These are phyloP conservation scores for Crithidia acanthocephali DNA, from an alignment of 208 protist species.

Conservation along the genomic window DNA sequence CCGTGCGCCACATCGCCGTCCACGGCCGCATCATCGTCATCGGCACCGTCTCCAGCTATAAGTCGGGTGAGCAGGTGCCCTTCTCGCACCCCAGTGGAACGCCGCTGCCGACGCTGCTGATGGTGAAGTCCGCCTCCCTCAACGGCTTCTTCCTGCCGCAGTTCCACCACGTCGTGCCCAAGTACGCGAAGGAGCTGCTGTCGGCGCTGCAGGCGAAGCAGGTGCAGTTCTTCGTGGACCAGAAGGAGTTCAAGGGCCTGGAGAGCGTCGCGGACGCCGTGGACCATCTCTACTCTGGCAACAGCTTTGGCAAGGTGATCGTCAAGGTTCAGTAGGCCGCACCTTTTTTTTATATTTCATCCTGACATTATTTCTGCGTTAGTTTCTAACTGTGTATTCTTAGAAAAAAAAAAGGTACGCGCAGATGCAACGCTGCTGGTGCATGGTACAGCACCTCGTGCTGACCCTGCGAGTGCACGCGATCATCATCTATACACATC, in stretches of 20 bases:
- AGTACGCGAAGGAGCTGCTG: slow-evolving; percentile 43
- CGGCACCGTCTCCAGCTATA: slow-evolving; percentile 79
- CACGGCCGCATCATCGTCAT: slow-evolving; percentile 77
- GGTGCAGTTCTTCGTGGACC: slow-evolving; percentile 41
- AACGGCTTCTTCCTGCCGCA: slow-evolving; percentile 62
- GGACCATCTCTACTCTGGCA: slow-evolving; percentile 70
- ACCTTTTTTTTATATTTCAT: too few relatives aligned
- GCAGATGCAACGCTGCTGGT: background rate
- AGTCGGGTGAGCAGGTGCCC: slow-evolving; percentile 37
- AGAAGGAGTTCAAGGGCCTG: slow-evolving; percentile 61
- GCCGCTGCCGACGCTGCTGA: slow-evolving; percentile 29
- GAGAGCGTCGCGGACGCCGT: slow-evolving; percentile 63
- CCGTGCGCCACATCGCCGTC: slow-evolving; percentile 66
- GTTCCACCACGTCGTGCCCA: slow-evolving; percentile 17
- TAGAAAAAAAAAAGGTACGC: too few relatives aligned
- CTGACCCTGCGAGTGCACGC: background rate
- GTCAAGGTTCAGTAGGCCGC: slow-evolving; percentile 24
- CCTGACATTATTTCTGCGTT: too few relatives aligned
- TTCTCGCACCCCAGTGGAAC: slow-evolving; percentile 28
- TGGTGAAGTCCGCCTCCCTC: slow-evolving; percentile 40
- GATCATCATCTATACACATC: background rate
- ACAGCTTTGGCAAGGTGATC: slow-evolving; percentile 67
- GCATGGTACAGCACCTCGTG: background rate
- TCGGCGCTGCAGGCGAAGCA: slow-evolving; percentile 23
- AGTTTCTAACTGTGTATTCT: too few relatives aligned